Conservation (phyloP, 225 moss, liverwort and hornwort genomes). For the Climacium dendroides region DNA sequence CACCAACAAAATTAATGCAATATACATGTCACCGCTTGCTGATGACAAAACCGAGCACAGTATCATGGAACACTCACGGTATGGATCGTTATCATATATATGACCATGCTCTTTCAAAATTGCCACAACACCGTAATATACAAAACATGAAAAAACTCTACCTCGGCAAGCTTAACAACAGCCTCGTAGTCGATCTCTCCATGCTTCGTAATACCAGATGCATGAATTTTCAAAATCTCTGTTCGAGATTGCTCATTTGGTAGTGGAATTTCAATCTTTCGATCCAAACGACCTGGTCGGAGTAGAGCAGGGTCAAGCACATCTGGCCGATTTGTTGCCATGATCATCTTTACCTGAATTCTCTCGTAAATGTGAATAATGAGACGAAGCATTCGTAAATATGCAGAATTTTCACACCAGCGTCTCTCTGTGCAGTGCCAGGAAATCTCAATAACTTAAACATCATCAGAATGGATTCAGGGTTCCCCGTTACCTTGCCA, state of each 20-base stretch:
- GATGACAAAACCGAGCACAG: not conserved
- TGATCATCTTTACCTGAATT: slow-evolving; percentile 91
- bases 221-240: slow-evolving; percentile 94
- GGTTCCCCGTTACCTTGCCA: slow-evolving; percentile 55
- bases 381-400: not conserved
- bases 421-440: not conserved
- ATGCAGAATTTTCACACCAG: not conserved
- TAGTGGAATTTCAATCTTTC: slow-evolving; percentile 93
- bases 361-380: not conserved
- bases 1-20: not conserved
- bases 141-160: not conserved
- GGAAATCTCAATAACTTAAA: not conserved
- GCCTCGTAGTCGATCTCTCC: slow-evolving; percentile 98
- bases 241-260: slow-evolving; percentile 98
- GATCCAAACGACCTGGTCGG: slow-evolving; percentile 93
- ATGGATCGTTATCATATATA: not conserved
- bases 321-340: slow-evolving; percentile 98
- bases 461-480: not conserved
- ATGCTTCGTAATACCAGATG: slow-evolving; percentile 78
- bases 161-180: slow-evolving; percentile 94
- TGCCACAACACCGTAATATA: not conserved
- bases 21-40: not conserved
- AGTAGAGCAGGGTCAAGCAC: slow-evolving; percentile 92
- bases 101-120: not conserved
- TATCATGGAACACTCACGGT: not conserved